Evolutionary conservation across 1,284 basidiomycete species (phyloP), one percentile per base, ranked within the genome.

Genomic region (Ceratorhiza oryzae-sativae): DNA sequence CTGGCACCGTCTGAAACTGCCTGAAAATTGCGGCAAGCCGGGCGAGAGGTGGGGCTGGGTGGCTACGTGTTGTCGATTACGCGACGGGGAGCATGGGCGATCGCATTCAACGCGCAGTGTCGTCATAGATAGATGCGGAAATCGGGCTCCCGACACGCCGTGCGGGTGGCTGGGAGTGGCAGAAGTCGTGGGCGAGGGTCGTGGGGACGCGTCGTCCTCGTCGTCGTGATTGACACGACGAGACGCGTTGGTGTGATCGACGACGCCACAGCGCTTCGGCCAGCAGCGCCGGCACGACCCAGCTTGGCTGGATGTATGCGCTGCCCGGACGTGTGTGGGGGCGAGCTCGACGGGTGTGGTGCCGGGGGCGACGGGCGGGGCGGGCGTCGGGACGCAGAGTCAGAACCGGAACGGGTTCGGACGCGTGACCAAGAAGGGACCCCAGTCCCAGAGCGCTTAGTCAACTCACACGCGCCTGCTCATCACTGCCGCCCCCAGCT

Each of bases 391-490:
- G 36, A 13, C 13, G 36, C 13, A 27, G 23, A 51, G 48, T 8
- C 51, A 55, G 27, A 30, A 30, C 51, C 13, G 30, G 27, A 45
- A 45, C 42, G 42, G 42, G 42, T 45, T 45, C 42, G 9, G n/a
- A 45, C 42, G 42, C 42, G 42, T 45, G 42, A 45, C 42, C 42
- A 45, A 30, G 13, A 34, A n/a, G n/a, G 51, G 51, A 55, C 51
- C 51, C 51, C 27, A 10, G 51, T 32, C 25, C 27, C 27, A 30
- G 8, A 8, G 42, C 42, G 42, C 42, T 45, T 45, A 20, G 51
- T 32, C 30, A 32, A 55, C 51, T 55, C 51, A 55, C 51, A 55
- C 51, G 51, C 51, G 27, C 51, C 30, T 27, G 51, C 51, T 55
- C 51, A 55, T 55, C 51, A 55, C 51, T 18, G 23, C 46, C 49